Base-by-base conservation (phyloP, 805 yeast genomes). In the Phaffomyces thermotolerans region DNA sequence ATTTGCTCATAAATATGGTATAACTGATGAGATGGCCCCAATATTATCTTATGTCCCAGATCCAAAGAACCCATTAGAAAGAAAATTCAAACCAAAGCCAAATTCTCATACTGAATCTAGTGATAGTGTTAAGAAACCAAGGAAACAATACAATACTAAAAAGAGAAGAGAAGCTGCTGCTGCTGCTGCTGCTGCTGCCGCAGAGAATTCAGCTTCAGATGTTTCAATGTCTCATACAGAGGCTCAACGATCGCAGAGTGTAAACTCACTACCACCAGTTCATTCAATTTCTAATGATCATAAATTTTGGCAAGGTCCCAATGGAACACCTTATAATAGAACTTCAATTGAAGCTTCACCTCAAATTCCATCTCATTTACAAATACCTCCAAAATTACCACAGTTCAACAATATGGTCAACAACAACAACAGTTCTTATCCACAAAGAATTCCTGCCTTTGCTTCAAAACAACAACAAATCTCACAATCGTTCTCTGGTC, bases 11-110 rank as follows among this genome's bases (percentile, higher is more conserved):
- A 68, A 67, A 39, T 72, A 76, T 51, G 73, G 72, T 1, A 75
- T 78, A 17, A 63, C 69, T 35, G 78, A 75, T 23, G 67, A 71
- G 9, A 67, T 79, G 42, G 70, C 72, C 23, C 73, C 63, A 5
- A 76, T 84, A 2, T 62, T 84, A 40, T 72, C 72, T 37, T 82
- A 77, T 53, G 72, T 58, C 53, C 74, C 73, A 51, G 74, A 64
- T 54, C 71, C 66, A 43, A 68, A 62, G 57, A 66, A 69, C 32
- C 75, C 76, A 3, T 62, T 75, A 6, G 59, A 64, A 27, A 67
- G 66, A 45, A 67, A 70, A 53, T 51, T 65, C 20, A 69, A 70
- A 42, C 36, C 37, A 1, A 52, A 41, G 43, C 13, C 47, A 10
- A 23, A 47, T 30, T 32, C 44, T 29, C 22, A 50, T 35, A 31